Base-by-base conservation (phyloP, 208 protist genomes). In the Acanthamoeba royreba region DNA sequence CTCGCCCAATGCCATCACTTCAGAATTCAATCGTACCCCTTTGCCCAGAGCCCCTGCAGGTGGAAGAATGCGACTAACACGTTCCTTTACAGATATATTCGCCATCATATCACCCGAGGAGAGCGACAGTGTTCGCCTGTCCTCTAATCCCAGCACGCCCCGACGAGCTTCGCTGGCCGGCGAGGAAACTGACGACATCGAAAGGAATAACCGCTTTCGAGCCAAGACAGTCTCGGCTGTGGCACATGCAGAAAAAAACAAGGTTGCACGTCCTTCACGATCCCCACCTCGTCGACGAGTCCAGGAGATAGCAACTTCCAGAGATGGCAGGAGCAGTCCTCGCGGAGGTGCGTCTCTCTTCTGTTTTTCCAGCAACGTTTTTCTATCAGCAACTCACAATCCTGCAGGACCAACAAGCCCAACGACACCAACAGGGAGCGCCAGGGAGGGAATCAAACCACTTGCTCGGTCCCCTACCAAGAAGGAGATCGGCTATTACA, bases 11-110 rank as follows among this genome's bases (percentile, higher is more conserved):
- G 45, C 13, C 53, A 66, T 89, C 81, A 89, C 46, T 0, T 89
- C 81, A 22, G 81, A 89, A 25, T 89, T 89, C 46, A 89, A 89
- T n/a, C 81, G 81, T 89, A 89, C 81, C 2, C 45, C 77, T 22
- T 87, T 4, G 13, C 31, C 66, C 66, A 85, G 22, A 85, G 25
- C 42, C n/a, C 22, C 53, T 61, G n/a, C n/a, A n/a, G n/a, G n/a
- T n/a, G n/a, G n/a, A 33, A 69, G 25, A 33, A 38, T 13, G 58
- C 19, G 22, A n/a, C 42, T 42, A 15, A 31, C n/a, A 38, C 4
- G 0, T 15, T 77, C 3, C 9, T 43, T 77, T 43, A 42, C 11
- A 89, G 81, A 89, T 40, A 47, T 89, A 53, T 89, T 89, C 28
- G 81, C 53, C 25, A 28, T 89, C 4, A 89, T 89, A 2, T 38